These are phyloP conservation scores for Pterocarpus santalinus DNA, from an alignment of 306 rosid genomes.

Conservation along the genomic window DNA sequence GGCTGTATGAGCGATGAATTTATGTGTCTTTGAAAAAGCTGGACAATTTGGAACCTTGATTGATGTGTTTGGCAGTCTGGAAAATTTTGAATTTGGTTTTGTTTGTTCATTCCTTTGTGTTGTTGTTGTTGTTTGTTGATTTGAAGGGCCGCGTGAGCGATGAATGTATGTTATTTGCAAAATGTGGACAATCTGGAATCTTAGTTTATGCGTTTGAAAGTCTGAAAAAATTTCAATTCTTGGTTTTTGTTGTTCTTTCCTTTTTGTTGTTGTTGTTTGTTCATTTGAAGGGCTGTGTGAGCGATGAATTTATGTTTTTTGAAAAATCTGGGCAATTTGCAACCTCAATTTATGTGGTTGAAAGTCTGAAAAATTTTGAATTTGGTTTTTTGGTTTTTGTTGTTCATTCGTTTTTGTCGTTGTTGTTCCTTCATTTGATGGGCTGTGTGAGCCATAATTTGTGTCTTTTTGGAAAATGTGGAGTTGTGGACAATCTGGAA, in stretches of 20 bases:
- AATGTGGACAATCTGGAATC: not conserved
- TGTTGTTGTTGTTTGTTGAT: conserved; percentile 30
- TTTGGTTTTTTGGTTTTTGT: not conserved
- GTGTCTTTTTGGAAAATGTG: too few species aligned
- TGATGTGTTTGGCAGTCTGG: not conserved
- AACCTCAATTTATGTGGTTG: not conserved
- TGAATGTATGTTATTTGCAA: too few species aligned
- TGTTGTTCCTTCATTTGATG: conserved; percentile 32
- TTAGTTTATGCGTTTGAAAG: not conserved
- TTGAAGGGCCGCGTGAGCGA: conserved; percentile 36
- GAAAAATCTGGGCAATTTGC: not conserved
- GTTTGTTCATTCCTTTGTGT: not conserved
- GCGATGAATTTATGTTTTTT: not conserved
- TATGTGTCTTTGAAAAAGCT: not conserved
- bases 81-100: not conserved
- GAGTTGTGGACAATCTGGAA: too few species aligned
- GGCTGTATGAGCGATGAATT: conserved; percentile 23
- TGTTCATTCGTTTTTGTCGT: not conserved
- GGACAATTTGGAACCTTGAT: not conserved
- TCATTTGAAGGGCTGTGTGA: conserved; percentile 20
- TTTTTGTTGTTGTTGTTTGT: conserved; percentile 7
- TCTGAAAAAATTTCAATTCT: not conserved
- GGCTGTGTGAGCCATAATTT: too few species aligned
- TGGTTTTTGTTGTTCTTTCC: not conserved
- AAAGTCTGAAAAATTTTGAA: not conserved